These are phyloP conservation scores for Vitis cinerea DNA, from an alignment of 164 flowering plant species.

Conservation along the genomic window DNA sequence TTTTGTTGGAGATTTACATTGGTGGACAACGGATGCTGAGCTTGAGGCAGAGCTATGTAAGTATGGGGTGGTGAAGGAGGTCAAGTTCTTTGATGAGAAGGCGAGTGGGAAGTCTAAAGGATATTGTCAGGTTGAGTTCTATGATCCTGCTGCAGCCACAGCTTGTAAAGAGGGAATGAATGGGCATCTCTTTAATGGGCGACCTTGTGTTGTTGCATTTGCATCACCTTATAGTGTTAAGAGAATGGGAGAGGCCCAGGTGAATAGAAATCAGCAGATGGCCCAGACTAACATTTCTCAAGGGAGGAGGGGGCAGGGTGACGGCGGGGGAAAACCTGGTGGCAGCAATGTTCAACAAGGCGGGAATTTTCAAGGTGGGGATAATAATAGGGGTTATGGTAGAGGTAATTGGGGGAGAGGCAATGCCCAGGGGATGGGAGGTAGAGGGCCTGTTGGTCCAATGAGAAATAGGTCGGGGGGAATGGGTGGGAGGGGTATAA, in stretches of 20 bases:
- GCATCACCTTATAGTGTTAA: slow-evolving; percentile 71
- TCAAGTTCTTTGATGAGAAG: slow-evolving; percentile 79
- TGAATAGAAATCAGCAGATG: slow-evolving; percentile 58
- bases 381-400: slow-evolving; percentile 51
- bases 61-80: slow-evolving; percentile 83
- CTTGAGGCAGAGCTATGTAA: slow-evolving; percentile 67
- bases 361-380: slow-evolving; percentile 68
- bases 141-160: slow-evolving; percentile 59
- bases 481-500: slow-evolving; percentile 68
- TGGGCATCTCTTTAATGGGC: slow-evolving; percentile 78
- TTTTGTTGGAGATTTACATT: slow-evolving; percentile 85
- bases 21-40: slow-evolving; percentile 96
- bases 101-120: slow-evolving; percentile 95
- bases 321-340: slow-evolving; percentile 34
- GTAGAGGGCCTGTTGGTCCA: slow-evolving; percentile 67
- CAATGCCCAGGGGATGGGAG: slow-evolving; percentile 54
- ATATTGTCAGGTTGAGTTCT: slow-evolving; percentile 86
- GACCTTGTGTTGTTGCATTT: slow-evolving; percentile 81
- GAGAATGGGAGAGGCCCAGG: slow-evolving; percentile 85
- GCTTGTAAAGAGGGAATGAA: slow-evolving; percentile 94
- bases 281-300: slow-evolving; percentile 35
- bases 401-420: slow-evolving; percentile 85
- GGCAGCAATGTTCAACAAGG: slow-evolving; percentile 50
- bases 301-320: slow-evolving; percentile 48
- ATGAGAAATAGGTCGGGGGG: slow-evolving; percentile 63